Conservation (phyloP, 2,329 filamentous ascomycete genomes). For the Neofusicoccum sp. region DNA sequence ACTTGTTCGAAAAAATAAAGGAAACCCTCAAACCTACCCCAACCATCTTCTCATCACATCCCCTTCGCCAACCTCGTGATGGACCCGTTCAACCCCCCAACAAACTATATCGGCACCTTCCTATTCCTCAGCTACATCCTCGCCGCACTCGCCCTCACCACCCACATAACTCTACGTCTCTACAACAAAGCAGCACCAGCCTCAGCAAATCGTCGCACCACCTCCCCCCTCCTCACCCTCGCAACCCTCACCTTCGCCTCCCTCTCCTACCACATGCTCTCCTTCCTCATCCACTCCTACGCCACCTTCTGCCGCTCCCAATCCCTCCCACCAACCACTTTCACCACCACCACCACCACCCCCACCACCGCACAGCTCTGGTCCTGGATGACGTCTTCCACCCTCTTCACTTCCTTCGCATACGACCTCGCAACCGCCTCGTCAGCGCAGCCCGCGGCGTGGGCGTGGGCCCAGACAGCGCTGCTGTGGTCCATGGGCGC, state of each 20-base stretch:
- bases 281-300: constrained; percentile 34
- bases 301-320: not conserved
- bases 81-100: constrained; percentile 30
- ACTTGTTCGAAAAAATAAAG: too few species aligned
- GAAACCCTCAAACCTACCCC: not conserved
- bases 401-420: not conserved
- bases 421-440: not conserved
- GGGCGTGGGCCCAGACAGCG: not conserved
- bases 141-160: constrained; percentile 31
- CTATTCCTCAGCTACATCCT: constrained; percentile 37
- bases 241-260: constrained; percentile 33
- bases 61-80: not conserved
- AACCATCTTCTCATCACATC: not conserved
- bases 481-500: not conserved
- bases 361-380: not conserved
- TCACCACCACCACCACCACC: not conserved
- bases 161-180: constrained; percentile 26
- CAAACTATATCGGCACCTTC: constrained; percentile 33
- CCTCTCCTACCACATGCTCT: constrained; percentile 36
- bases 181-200: constrained; percentile 25
- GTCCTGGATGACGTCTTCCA: not conserved
- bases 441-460: not conserved
- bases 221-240: constrained; percentile 30
- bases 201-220: constrained; percentile 17
- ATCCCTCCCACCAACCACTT: not conserved